Evolutionary conservation across 441 rosid species (phyloP), one percentile per base, ranked within the genome.

Genomic region (Gossypium trilobum): DNA sequence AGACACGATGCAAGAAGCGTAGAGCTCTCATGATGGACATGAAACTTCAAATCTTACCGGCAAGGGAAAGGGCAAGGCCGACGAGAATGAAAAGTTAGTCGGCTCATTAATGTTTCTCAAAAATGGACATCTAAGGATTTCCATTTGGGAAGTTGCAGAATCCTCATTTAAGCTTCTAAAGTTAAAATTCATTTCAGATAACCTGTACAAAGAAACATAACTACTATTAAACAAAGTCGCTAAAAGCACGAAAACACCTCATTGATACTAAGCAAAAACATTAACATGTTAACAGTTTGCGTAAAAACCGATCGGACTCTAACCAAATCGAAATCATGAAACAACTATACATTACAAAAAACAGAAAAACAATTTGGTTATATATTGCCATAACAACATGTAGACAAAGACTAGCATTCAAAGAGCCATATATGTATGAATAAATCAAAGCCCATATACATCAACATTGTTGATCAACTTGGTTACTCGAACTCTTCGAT

Each of bases 31-130:
- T 59, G 2, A 33, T 9, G 55, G 68, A 66, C 57, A 71, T 0
- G 17, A 42, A 3, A 27, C 13, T 60, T 39, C 16, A 29, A 60
- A 60, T 8, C 87, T 84, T 79, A 89, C 94, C 10, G 89, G 91
- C 78, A 81, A 71, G 66, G 89, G 83, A 39, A 86, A 79, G 23
- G 87, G 81, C 83, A 83, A 48, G 72, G 87, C 51, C 0, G 97
- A 83, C 58, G 87, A 75, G 68, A 87, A 84, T 3, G 94, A 86
- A 68, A 89, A 87, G 66, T 82, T 86, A 9, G 89, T 87, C 4
- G 91, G 94, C 78, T 85, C 90, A 74, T 86, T 87, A 72, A 89
- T 89, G 82, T 89, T 89, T 83, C 91, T 86, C 86, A 89, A 82
- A 78, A 89, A 89, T 2, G 94, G 94, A 59, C 91, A 89, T 70